These are phyloP conservation scores for Thelonectria olida DNA, from an alignment of 2,329 filamentous ascomycete genomes.

Conservation along the genomic window DNA sequence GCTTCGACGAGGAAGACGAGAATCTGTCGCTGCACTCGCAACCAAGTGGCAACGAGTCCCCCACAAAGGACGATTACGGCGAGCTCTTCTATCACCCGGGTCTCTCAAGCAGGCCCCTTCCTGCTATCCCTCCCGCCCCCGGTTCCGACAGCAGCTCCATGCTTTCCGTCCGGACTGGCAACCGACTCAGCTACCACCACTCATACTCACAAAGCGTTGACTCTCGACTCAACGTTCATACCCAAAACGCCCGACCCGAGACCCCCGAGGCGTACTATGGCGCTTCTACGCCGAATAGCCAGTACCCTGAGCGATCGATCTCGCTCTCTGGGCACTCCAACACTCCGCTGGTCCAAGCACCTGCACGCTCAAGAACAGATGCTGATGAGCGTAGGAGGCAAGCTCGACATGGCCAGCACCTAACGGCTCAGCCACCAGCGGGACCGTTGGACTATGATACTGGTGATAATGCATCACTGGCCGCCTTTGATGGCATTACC, in stretches of 20 bases:
- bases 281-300: slow-evolving; percentile 45
- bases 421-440: slow-evolving; percentile 52
- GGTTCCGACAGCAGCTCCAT: slow-evolving; percentile 69
- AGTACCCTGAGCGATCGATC: slow-evolving; percentile 74
- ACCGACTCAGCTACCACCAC: slow-evolving; percentile 58
- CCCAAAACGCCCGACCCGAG: slow-evolving; percentile 43
- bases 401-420: slow-evolving; percentile 62
- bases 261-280: slow-evolving; percentile 62
- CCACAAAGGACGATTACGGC: slow-evolving; percentile 76
- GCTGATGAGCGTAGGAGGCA: slow-evolving; percentile 72
- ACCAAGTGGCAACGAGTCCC: slow-evolving; percentile 71
- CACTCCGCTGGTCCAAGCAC: slow-evolving; percentile 79
- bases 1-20: slow-evolving; percentile 95
- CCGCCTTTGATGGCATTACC: slow-evolving; percentile 82
- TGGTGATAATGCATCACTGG: slow-evolving; percentile 61
- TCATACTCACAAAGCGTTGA: slow-evolving; percentile 60
- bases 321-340: slow-evolving; percentile 86
- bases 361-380: slow-evolving; percentile 94
- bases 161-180: slow-evolving; percentile 54
- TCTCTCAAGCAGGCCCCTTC: slow-evolving; percentile 72
- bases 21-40: slow-evolving; percentile 65
- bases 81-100: slow-evolving; percentile 96
- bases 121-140: slow-evolving; percentile 66
- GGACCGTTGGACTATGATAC: slow-evolving; percentile 66
- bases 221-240: slow-evolving; percentile 41